Evolutionary conservation across 2,329 filamentous ascomycete genomes (phyloP).

Genomic region (Aphanocladium album): DNA sequence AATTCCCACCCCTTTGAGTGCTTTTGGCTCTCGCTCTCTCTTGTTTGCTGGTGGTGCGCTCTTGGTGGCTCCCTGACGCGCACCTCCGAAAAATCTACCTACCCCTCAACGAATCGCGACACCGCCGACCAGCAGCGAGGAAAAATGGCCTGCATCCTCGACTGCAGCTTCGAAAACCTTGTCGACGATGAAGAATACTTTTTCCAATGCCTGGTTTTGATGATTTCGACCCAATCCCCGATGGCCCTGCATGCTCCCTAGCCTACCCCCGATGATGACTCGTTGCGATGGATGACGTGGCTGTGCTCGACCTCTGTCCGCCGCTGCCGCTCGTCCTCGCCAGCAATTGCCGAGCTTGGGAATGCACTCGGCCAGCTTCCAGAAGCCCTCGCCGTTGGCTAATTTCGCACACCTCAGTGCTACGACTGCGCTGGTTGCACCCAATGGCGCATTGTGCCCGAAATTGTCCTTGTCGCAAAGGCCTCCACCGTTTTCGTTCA

Average conservation of each 20-base stretch:
- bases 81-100: conserved; percentile 13
- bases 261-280: neutral
- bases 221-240: neutral
- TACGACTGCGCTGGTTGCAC: neutral
- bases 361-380: neutral
- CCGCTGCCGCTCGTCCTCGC: neutral
- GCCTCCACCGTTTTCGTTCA: neutral
- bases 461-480: conserved; percentile 5
- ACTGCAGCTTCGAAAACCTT: neutral
- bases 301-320: neutral
- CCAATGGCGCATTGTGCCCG: conserved; percentile 4
- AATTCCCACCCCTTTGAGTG: neutral
- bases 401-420: neutral
- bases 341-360: neutral
- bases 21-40: conserved; percentile 14
- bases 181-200: neutral
- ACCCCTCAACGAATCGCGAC: conserved; percentile 15
- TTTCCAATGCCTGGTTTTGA: neutral
- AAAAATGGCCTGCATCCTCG: neutral
- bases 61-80: conserved; percentile 14
- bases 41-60: conserved; percentile 18
- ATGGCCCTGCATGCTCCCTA: neutral
- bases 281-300: conserved; percentile 5
- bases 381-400: neutral
- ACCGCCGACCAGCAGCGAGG: neutral